Percentiles rank a stretch among this genome's conserved stretches.
phyloP scores from a whole-genome alignment of 306 rosid genomes.

The Notholithocarpus densiflorus region DNA sequence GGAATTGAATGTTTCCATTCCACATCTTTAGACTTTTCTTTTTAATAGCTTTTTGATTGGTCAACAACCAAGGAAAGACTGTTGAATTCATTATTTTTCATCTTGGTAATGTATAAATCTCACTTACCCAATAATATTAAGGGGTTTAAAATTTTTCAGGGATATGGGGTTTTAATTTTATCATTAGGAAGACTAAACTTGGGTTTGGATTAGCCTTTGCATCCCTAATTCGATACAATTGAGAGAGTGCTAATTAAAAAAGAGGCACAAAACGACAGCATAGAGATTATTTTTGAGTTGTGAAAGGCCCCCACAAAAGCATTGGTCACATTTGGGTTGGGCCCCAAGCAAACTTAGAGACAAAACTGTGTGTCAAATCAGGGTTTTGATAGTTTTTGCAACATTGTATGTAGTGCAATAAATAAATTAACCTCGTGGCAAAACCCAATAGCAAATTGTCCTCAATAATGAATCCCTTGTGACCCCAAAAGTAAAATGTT shows the following conservation, averaged over 20 bases:
- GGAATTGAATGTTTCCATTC: neutral
- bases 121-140: no score
- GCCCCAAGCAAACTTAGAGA: conserved; percentile 26
- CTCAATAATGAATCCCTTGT: conserved; percentile 1
- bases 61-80: neutral
- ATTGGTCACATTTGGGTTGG: conserved; percentile 38
- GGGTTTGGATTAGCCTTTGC: neutral
- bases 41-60: neutral
- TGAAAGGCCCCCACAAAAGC: conserved; percentile 44
- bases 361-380: conserved; percentile 43
- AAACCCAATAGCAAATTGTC: conserved; percentile 7
- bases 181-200: neutral
- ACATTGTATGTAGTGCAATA: neutral
- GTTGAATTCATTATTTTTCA: no score
- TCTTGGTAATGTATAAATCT: no score
- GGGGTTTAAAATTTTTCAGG: no score
- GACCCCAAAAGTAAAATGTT: conserved; percentile 15
- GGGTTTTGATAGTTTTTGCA: conserved; percentile 1
- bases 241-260: neutral
- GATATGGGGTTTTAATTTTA: neutral
- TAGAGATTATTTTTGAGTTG: conserved; percentile 47
- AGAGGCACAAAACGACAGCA: conserved; percentile 40
- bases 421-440: conserved; percentile 29
- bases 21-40: neutral
- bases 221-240: neutral